Evolutionary conservation across 2,329 filamentous ascomycete genomes (phyloP).

Genomic region (Sporothrix phasma): DNA sequence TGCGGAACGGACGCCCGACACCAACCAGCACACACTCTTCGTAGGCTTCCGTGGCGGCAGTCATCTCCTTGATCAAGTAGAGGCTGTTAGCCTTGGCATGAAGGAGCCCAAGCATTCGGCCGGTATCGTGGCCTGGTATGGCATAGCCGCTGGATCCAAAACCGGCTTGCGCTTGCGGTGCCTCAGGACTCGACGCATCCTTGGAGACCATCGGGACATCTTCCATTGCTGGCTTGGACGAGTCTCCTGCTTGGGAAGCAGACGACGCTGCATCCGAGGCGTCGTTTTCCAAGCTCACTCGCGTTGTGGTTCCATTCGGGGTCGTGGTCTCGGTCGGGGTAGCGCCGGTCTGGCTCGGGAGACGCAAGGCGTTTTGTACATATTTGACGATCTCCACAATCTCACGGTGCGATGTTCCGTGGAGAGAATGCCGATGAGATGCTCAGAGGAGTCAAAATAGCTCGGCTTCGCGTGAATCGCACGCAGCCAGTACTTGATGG

Average conservation of each 20-base stretch:
- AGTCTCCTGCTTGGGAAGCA: neutral
- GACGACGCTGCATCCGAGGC: neutral
- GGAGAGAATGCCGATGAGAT: slow-evolving; percentile 81
- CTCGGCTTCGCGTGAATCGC: slow-evolving; percentile 76
- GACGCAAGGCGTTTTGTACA: slow-evolving; percentile 63
- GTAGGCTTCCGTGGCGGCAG: slow-evolving; percentile 74
- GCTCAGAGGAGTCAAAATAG: slow-evolving; percentile 91
- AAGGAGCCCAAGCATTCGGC: slow-evolving; percentile 81
- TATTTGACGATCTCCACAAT: slow-evolving; percentile 80
- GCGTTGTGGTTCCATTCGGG: neutral
- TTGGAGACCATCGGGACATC: neutral
- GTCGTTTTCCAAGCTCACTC: neutral
- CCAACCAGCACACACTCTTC: slow-evolving; percentile 92
- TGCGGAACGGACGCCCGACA: slow-evolving; percentile 57
- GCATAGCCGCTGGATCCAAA: slow-evolving; percentile 77
- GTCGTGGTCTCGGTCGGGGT: neutral
- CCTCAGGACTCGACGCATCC: slow-evolving; percentile 1
- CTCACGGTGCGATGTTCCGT: slow-evolving; percentile 66
- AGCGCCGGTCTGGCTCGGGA: slow-evolving; percentile 23
- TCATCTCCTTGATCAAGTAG: slow-evolving; percentile 77
- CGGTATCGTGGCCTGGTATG: slow-evolving; percentile 79
- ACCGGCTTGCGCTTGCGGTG: slow-evolving; percentile 33
- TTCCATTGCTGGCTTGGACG: neutral
- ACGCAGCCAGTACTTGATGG: slow-evolving; percentile 73
- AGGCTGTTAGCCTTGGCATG: slow-evolving; percentile 99